Evolutionary conservation across 768 basidiomycete genomes (phyloP), one percentile per base, ranked within the genome.

Genomic region (Tricholoma saponaceum): DNA sequence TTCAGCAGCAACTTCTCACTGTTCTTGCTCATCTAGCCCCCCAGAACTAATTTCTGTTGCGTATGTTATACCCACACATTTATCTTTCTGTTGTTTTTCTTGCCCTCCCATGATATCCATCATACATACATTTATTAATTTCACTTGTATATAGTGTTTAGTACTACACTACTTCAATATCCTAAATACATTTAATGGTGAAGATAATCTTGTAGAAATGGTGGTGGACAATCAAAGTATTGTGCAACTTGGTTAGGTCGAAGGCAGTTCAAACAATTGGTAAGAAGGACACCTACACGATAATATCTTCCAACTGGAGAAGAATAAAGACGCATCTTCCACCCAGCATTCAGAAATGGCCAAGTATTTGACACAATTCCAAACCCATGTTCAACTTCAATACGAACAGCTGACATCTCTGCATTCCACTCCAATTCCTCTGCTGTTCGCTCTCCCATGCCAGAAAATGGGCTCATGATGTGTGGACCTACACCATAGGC

Each of bases 371-470:
- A 5, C 12, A 67, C 58, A n/a, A 50, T 51, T 4, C 63, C 69
- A 61, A 71, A 71, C 5, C 61, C 63, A 57, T 67, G 63, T 49
- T 71, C 66, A n/a, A 70, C 70, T 43, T 62, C 61, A 16, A 66
- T 66, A 0, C 66, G 57, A 5, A 67, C 62, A 8, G 51, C 23
- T 9, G 59, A 50, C 69, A 71, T 71, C 14, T 37, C 33, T 9
- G 47, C 30, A 55, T 71, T 71, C 67, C 64, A 69, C 23, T 25
- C 58, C 28, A 49, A 12, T 35, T 69, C 56, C 18, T 60, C 63
- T 9, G 43, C 52, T 26, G 58, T 59, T 13, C 49, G 37, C 12
- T 60, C 51, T 63, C 69, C 32, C 60, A 59, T 6, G 60, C 2
- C 53, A 9, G 55, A 20, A 55, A 59, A 67, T 28, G 67, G 67